Conservation (phyloP, 2,329 filamentous ascomycete genomes). For the Aureobasidium sp. region DNA sequence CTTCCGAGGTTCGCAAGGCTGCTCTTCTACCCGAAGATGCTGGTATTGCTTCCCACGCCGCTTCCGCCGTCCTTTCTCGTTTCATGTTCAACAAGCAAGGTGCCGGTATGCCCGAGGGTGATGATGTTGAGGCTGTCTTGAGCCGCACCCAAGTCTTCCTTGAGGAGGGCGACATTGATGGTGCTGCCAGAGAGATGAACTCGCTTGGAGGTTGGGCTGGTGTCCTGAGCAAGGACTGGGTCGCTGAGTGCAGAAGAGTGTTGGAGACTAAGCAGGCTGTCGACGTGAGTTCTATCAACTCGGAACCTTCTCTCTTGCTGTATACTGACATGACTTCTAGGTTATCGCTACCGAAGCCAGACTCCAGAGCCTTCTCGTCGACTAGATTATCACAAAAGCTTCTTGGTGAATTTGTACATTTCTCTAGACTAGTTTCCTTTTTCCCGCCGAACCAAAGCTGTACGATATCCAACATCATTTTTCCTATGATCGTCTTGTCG, state of each 20-base stretch:
- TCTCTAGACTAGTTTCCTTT: conserved; percentile 12
- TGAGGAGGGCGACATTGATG: conserved; percentile 88
- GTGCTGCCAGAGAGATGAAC: conserved; percentile 92
- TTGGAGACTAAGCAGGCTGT: conserved; percentile 93
- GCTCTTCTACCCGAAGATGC: conserved; percentile 87
- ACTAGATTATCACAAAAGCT: conserved; percentile 42
- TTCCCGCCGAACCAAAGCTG: conserved; percentile 4
- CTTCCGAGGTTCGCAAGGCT: conserved; percentile 88
- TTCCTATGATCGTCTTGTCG: neutral
- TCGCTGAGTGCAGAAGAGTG: conserved; percentile 82
- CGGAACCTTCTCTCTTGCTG: neutral
- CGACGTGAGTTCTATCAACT: conserved; percentile 59
- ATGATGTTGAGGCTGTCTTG: conserved; percentile 90
- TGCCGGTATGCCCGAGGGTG: conserved; percentile 66
- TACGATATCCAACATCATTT: conserved; percentile 7
- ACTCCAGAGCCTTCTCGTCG: conserved; percentile 77
- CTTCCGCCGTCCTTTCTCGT: conserved; percentile 83
- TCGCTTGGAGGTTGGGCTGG: conserved; percentile 88
- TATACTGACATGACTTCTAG: conserved; percentile 38
- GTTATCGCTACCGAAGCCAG: conserved; percentile 86
- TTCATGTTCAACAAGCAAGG: conserved; percentile 85
- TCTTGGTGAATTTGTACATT: conserved; percentile 13
- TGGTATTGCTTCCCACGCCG: conserved; percentile 88
- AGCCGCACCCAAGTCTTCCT: conserved; percentile 82
- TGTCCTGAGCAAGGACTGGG: conserved; percentile 89